These are phyloP conservation scores for Basipetospora sp. DNA, from an alignment of 2,329 filamentous ascomycete genomes.

Conservation along the genomic window DNA sequence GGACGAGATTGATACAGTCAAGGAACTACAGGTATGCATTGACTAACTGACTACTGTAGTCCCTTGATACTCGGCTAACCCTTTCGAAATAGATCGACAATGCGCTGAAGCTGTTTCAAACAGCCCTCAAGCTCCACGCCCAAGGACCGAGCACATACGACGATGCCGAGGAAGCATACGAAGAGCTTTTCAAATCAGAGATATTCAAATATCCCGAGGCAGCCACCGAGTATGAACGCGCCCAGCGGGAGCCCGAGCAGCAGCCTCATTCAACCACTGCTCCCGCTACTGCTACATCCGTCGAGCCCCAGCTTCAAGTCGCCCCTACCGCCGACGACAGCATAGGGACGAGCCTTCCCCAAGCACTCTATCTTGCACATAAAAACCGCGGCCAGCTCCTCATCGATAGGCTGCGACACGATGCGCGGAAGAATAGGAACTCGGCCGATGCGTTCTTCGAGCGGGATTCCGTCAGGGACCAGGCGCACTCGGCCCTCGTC, in stretches of 20 bases:
- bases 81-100: constrained; percentile 59
- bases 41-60: too few relatives aligned
- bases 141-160: constrained; percentile 65
- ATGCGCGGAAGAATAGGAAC: constrained; percentile 18
- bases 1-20: constrained; percentile 86
- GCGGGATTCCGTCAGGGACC: constrained; percentile 21
- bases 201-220: constrained; percentile 89
- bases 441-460: constrained; percentile 19
- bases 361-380: constrained; percentile 82
- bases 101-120: constrained; percentile 85
- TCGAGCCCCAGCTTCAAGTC: constrained; percentile 6
- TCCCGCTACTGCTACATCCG: neutral
- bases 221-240: constrained; percentile 65
- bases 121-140: constrained; percentile 76
- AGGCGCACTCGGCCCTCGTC: constrained; percentile 33
- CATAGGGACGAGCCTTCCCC: constrained; percentile 65
- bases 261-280: constrained; percentile 16
- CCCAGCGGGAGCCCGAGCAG: constrained; percentile 39
- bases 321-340: constrained; percentile 51
- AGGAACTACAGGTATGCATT: constrained; percentile 67
- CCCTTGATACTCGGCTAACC: neutral
- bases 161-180: constrained; percentile 68
- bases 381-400: constrained; percentile 91
- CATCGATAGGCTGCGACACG: constrained; percentile 56
- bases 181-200: constrained; percentile 73